Conservation (phyloP, 495 filamentous ascomycete genomes). For the Xylaria flabelliformis region DNA sequence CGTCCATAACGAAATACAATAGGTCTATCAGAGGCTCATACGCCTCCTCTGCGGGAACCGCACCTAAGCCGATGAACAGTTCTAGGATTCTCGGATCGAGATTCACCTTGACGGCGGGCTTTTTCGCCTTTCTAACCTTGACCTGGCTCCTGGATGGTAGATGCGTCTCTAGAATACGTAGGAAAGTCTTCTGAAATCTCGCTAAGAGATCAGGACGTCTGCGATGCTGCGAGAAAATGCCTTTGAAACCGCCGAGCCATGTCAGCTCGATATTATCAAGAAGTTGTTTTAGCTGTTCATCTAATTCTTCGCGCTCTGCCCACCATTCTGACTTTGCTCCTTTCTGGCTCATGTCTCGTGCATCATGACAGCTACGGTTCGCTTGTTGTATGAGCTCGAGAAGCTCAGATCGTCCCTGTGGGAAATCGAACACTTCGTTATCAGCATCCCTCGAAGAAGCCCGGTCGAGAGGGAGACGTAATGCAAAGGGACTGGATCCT, state of each 20-base stretch:
- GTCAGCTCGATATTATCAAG: constrained; percentile 85
- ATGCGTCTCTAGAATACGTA: constrained; percentile 82
- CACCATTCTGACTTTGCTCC: constrained; percentile 86
- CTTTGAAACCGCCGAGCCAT: constrained; percentile 94
- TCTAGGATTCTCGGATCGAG: constrained; percentile 82
- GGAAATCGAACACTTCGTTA: constrained; percentile 83
- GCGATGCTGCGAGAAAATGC: constrained; percentile 79
- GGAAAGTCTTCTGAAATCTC: constrained; percentile 76
- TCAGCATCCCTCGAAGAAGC: constrained; percentile 81
- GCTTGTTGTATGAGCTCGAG: constrained; percentile 78
- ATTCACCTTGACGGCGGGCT: constrained; percentile 57
- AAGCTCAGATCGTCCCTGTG: constrained; percentile 76
- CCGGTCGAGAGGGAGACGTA: constrained; percentile 82
- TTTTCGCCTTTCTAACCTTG: constrained; percentile 54
- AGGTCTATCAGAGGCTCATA: constrained; percentile 88
- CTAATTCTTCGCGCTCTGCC: constrained; percentile 79
- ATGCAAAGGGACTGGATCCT: constrained; percentile 76
- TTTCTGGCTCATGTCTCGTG: constrained; percentile 50
- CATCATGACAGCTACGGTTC: constrained; percentile 77
- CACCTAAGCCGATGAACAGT: constrained; percentile 84
- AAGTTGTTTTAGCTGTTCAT: constrained; percentile 76
- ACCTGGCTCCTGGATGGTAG: constrained; percentile 80
- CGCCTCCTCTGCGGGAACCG: constrained; percentile 67
- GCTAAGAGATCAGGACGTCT: constrained; percentile 66
- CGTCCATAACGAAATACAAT: constrained; percentile 94